phyloP scores from a whole-genome alignment of 257 asterid genomes.

The Salvia hispanica region DNA sequence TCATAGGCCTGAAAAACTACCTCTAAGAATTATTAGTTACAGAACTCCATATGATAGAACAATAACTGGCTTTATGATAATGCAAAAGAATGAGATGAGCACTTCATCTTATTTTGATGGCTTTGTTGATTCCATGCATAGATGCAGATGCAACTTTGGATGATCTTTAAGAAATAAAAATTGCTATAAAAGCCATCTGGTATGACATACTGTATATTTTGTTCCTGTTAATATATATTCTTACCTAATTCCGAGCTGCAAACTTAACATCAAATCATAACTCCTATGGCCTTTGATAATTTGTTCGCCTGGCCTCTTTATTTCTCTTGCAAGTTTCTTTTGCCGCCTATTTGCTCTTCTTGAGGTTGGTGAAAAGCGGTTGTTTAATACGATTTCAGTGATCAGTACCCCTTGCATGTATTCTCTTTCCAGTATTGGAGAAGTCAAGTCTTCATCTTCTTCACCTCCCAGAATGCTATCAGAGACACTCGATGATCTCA shows the following conservation, averaged over 20 bases:
- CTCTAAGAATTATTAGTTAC: not conserved
- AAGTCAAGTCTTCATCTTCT: conserved; percentile 48
- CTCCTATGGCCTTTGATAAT: conserved; percentile 97
- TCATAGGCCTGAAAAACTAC: not conserved
- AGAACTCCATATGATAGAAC: not conserved
- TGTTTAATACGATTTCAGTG: conserved; percentile 68
- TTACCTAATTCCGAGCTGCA: conserved; percentile 99
- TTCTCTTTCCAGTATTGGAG: conserved; percentile 88
- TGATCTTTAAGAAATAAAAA: not conserved
- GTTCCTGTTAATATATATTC: conserved; percentile 10
- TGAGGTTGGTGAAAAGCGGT: conserved; percentile 75
- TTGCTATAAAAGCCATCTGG: not conserved
- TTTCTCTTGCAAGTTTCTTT: conserved; percentile 67
- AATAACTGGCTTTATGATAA: not conserved
- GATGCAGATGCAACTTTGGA: not conserved
- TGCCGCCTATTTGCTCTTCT: conserved; percentile 71
- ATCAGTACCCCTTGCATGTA: conserved; percentile 97
- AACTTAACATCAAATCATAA: conserved; percentile 91
- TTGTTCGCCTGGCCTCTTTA: conserved; percentile 87
- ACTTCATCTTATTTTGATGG: not conserved
- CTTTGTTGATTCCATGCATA: not conserved
- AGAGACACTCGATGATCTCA: conserved; percentile 51
- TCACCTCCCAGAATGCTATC: conserved; percentile 47
- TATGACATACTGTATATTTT: no score
- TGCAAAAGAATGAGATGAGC: conserved; percentile 5